Evolutionary conservation across 2,329 filamentous ascomycete genomes (phyloP), one percentile per base, ranked within the genome.

Genomic region (Botrytis tulipae): DNA sequence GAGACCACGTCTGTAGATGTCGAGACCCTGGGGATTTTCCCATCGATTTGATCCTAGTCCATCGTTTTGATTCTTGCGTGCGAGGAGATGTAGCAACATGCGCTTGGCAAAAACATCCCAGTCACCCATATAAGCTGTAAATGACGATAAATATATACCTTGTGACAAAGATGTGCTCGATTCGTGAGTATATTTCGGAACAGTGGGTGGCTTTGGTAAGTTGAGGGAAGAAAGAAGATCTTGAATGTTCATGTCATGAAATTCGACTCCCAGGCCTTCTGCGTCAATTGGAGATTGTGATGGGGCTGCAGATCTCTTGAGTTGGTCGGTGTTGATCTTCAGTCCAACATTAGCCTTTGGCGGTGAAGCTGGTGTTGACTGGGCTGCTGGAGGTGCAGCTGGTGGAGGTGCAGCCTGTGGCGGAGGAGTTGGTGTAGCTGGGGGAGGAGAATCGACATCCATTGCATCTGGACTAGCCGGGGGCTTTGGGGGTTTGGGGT

Each of bases 371-470:
- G 81, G 79, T 22, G 78, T 76, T 16, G 73, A 18, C 32, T 48
- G 29, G 8, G 20, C 22, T 51, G 68, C 16, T 68, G 62, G 54
- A 8, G 42, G 22, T 32, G 63, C 25, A 12, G 18, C 32, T 29
- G 3, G 37, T 46, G 40, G 22, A 4, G 32, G 25, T 37, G 35
- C 22, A 18, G 14, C n/a, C 40, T 51, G 57, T 48, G 46, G 35
- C 32, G 66, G 57, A n/a, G 42, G 51, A 9, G 66, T 35, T 44
- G 42, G 57, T 63, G 57, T 32, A 22, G 48, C 46, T 12, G 60
- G 76, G 66, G 78, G 70, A 66, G 88, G 87, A 7, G 87, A 85
- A 77, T 91, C 89, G 69, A 91, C 90, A 76, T 91, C 89, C 89
- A 91, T 91, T 22, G 89, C 88, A 73, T 86, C 87, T 4, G 88